Conservation (phyloP, 768 basidiomycete genomes). For the Russula lepida region DNA sequence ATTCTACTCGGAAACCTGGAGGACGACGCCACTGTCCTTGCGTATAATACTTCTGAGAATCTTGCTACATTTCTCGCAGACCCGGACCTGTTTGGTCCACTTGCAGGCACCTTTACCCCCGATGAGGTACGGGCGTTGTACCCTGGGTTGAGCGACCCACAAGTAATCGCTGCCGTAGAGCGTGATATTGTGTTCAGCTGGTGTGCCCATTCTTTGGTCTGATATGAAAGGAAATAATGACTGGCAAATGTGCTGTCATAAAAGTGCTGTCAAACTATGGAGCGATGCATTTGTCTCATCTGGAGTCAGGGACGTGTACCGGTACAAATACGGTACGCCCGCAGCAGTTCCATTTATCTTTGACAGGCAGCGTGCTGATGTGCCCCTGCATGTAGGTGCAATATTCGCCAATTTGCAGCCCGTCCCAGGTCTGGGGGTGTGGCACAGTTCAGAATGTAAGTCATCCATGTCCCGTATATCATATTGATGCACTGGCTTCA, state of each 20-base stretch:
- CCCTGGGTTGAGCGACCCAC: background rate
- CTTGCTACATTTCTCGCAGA: background rate
- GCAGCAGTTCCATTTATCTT: too few species aligned
- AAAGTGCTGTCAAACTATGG: conserved; percentile 5
- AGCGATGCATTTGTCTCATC: too few species aligned
- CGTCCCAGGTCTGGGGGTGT: background rate
- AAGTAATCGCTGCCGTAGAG: background rate
- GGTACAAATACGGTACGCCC: too few species aligned
- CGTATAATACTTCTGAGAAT: background rate
- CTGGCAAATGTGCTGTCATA: too few species aligned
- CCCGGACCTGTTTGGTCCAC: background rate
- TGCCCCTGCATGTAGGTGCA: background rate
- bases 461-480: background rate
- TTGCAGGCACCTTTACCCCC: background rate
- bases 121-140: too few species aligned
- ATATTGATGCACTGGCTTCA: too few species aligned
- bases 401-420: background rate
- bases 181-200: conserved; percentile 7
- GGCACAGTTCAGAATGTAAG: too few species aligned
- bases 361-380: background rate
- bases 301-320: too few species aligned
- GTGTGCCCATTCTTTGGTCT: background rate
- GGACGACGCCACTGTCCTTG: background rate
- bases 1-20: conserved; percentile 5
- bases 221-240: background rate